Evolutionary conservation across 805 yeast genomes (phyloP), one percentile per base, ranked within the genome.

Genomic region (Candida namnaoensis): DNA sequence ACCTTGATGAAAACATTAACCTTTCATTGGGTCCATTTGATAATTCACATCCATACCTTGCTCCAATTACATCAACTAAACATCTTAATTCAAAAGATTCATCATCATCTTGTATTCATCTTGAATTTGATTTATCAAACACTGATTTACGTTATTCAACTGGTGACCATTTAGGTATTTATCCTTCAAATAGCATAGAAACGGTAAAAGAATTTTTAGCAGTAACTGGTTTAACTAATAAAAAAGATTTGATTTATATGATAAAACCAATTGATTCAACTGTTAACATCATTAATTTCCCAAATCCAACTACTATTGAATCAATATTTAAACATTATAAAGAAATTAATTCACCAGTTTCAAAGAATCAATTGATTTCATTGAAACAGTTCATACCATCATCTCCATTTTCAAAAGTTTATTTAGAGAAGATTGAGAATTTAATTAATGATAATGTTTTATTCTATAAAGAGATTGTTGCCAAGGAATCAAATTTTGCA

Each of bases 131-230:
- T 56, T 65, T 88, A 33, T 72, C 88, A 1, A 76, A 67, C 26
- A 72, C 91, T 5, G 82, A 82, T 54, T 68, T 93, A 56, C 79
- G 82, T 52, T 91, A 91, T 64, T 71, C 90, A 38, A 91, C 99
- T 5, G 99, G 99, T 62, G 99, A 91, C 60, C 98, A 91, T 64
- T 65, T 93, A 47, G 98, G 96, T 13, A 69, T 93, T 43, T 87
- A 96, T 93, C 91, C 97, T 32, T 86, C 93, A 24, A 91, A 91
- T 62, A 69, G 95, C 2, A 70, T 81, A 54, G 87, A 80, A 58
- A 78, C 84, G 52, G 81, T 88, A 28, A 70, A 66, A n/a, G 68
- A 71, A 36, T 83, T 93, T 51, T 64, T 83, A 45, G 50, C 64
- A 38, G 79, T 84, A 5, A 77, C 90, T 41, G 81, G 76, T 30